Base-by-base conservation (phyloP, 345 rosid species). In the Turritis glabra region DNA sequence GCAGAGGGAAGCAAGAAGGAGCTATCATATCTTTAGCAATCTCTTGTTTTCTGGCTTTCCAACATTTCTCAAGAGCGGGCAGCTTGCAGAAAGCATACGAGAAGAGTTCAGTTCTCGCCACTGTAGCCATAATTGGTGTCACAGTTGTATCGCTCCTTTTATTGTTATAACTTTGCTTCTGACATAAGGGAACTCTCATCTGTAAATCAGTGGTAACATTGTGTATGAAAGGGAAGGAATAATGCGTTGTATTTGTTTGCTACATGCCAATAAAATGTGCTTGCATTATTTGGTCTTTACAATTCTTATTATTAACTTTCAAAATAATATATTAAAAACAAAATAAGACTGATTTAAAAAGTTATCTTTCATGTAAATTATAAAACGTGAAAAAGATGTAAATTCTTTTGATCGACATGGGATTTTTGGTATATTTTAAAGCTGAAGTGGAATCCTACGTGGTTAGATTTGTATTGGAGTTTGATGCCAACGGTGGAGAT, bases 1-100 rank as follows among this genome's bases (percentile, higher is more conserved):
- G 61, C 86, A 93, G 98, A 84, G 97, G 89, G 79, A 80, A 71
- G 23, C 87, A 89, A 78, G 82, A 80, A 73, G 96, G 97, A 27
- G 84, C 84, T 27, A 83, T 89, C 67, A 77, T 89, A 65, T 52
- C 86, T 48, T 52, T 91, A 66, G 82, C 81, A 65, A 81, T 91
- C 19, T 85, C 88, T 10, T 85, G 72, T 26, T 91, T 87, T 77
- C 46, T 93, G 85, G 97, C 86, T 76, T 93, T 79, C 83, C 94
- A 88, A 85, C 98, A 93, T 80, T 88, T 93, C 80, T 85, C 93
- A 53, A 60, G 87, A 72, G 76, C 81, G 22, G 87, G 90, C 60
- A 84, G 84, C 86, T 82, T 91, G 81, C 79, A 55, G 69, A 84
- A 59, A 55, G 83, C 98, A 12, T 91, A 89, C 68, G 91, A 91